phyloP scores from a whole-genome alignment of 2,329 filamentous ascomycete genomes.

The Arthrinium puccinioides region DNA sequence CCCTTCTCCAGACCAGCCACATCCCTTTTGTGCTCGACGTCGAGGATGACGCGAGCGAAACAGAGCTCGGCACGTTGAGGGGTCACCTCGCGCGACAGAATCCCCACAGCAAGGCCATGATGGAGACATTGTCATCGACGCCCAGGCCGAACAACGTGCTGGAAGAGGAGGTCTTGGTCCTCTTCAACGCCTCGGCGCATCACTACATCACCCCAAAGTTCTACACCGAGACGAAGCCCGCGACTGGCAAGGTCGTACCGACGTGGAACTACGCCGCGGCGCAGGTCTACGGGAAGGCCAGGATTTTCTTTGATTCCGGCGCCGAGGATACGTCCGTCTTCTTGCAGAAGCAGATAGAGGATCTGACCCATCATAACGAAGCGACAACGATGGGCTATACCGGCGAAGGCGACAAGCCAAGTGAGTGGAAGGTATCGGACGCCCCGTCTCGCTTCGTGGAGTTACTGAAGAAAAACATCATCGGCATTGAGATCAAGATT shows the following conservation, averaged over 20 bases:
- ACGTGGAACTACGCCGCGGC: constrained; percentile 66
- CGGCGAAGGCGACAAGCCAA: constrained; percentile 22
- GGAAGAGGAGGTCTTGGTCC: constrained; percentile 50
- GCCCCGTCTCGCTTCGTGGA: constrained; percentile 50
- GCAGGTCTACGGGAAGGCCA: constrained; percentile 54
- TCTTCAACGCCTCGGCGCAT: constrained; percentile 52
- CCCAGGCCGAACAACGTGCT: constrained; percentile 19
- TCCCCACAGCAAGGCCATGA: constrained; percentile 55
- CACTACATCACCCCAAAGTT: constrained; percentile 65
- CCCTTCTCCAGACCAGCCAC: constrained; percentile 51
- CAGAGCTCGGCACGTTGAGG: constrained; percentile 39
- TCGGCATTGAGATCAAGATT: constrained; percentile 54
- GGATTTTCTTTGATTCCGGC: constrained; percentile 43
- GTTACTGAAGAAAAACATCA: constrained; percentile 49
- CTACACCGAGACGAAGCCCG: constrained; percentile 58
- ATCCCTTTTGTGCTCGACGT: constrained; percentile 54
- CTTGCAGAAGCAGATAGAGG: constrained; percentile 42
- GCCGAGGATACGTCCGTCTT: constrained; percentile 36
- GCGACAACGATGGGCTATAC: constrained; percentile 48
- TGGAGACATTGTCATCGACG: constrained; percentile 31
- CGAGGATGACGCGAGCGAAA: constrained; percentile 29
- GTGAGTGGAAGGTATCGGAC: constrained; percentile 49
- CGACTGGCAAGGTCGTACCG: constrained; percentile 58
- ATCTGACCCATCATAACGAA: constrained; percentile 45
- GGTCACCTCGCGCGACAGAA: constrained; percentile 58